Evolutionary conservation across 2,329 filamentous ascomycete genomes (phyloP).

Genomic region (Aspergillus jensenii): DNA sequence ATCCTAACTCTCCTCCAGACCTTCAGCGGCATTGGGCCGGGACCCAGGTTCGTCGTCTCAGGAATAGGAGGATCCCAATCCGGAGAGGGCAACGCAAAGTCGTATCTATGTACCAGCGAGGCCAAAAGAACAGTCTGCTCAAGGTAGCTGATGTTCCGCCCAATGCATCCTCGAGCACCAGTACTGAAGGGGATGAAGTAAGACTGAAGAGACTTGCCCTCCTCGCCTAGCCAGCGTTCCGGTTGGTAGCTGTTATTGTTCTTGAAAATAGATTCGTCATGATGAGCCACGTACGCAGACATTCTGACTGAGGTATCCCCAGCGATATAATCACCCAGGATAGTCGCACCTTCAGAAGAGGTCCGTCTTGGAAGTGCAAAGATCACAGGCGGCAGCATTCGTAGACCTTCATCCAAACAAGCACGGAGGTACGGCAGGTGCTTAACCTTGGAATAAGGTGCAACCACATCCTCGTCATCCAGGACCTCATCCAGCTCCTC

Average conservation of each 20-base stretch:
- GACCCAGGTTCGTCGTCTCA: background rate
- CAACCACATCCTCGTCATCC: constrained; percentile 41
- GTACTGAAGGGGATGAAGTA: constrained; percentile 43
- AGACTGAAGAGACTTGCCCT: constrained; percentile 39
- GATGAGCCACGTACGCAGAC: constrained; percentile 39
- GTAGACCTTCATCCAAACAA: constrained; percentile 52
- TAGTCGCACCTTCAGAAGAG: constrained; percentile 43
- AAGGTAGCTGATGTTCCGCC: constrained; percentile 45
- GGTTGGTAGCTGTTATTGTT: constrained; percentile 41
- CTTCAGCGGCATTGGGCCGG: background rate
- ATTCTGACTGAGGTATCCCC: constrained; percentile 47
- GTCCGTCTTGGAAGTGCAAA: constrained; percentile 47
- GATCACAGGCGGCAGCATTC: constrained; percentile 46
- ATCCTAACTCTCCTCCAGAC: background rate
- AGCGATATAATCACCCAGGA: constrained; percentile 45
- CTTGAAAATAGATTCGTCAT: constrained; percentile 37
- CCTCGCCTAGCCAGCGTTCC: constrained; percentile 44
- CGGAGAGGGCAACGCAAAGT: background rate
- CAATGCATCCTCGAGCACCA: constrained; percentile 43
- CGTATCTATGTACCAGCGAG: constrained; percentile 30
- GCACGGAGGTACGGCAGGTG: constrained; percentile 54
- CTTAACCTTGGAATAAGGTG: constrained; percentile 52
- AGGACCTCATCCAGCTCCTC: constrained; percentile 43
- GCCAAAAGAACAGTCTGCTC: constrained; percentile 54
- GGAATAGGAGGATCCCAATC: background rate